Percentiles rank a stretch among this genome's conserved stretches.
Evolutionary conservation across 768 basidiomycete species (phyloP).

Genomic region (Auricularia sp.): DNA sequence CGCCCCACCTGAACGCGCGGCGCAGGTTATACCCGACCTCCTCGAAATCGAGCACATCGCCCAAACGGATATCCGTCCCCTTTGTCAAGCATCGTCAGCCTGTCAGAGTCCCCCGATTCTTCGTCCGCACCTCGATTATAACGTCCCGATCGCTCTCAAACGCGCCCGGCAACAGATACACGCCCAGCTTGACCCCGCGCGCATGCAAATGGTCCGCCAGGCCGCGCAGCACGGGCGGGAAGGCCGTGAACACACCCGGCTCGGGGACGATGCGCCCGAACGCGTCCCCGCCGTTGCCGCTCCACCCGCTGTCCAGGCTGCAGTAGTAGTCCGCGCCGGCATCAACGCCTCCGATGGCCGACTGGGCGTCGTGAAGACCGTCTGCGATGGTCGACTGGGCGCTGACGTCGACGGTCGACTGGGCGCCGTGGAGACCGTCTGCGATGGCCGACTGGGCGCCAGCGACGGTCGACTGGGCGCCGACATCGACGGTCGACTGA

Average conservation of each 20-base stretch:
- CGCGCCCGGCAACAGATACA: background rate
- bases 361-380: too few species aligned
- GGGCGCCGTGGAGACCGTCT: too few species aligned
- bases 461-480: too few species aligned
- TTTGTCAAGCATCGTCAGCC: background rate
- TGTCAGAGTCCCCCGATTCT: too few species aligned
- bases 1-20: background rate
- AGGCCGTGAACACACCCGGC: background rate
- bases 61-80: background rate
- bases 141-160: background rate
- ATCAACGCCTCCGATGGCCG: background rate
- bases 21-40: background rate
- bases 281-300: background rate
- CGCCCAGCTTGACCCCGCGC: background rate
- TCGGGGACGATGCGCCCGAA: slow-evolving; percentile 1
- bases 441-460: too few species aligned
- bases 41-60: background rate
- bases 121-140: background rate
- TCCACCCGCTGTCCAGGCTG: slow-evolving; percentile 5
- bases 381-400: too few species aligned
- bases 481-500: background rate
- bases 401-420: too few species aligned
- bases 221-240: background rate
- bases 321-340: slow-evolving; percentile 4
- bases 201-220: background rate